Evolutionary conservation across 2,329 filamentous ascomycete species (phyloP), one percentile per base, ranked within the genome.

Genomic region (Pseudocercospora vitis): DNA sequence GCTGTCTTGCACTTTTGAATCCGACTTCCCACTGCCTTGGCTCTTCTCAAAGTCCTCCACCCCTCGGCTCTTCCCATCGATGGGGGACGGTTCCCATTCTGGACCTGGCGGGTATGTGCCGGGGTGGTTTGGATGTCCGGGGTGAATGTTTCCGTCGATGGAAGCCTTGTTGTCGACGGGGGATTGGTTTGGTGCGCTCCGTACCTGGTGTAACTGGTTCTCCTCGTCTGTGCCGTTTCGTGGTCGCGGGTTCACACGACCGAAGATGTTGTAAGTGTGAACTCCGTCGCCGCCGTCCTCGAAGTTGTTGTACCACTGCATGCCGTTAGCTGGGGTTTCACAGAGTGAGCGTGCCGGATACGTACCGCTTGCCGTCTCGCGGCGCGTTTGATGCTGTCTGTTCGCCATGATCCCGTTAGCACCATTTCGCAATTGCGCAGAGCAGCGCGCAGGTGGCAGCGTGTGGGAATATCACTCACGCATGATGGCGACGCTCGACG

Each of bases 181-280:
- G 5, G 49, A 56, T 14, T 35, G 31, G 9, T 49, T 49, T 9
- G 53, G 53, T 19, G 39, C 53, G 18, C 53, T 56, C 50, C 54
- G 44, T 33, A 57, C 50, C 21, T 62, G 58, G 8, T 52, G 59
- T 16, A 57, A 33, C 21, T 56, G 50, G 19, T 56, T 53, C 47
- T 67, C 63, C 2, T 59, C 62, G 18, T 66, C 65, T 19, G 31
- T 47, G 7, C 42, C 39, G 18, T 40, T 19, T 42, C 50, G 57
- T n/a, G 48, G 44, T 21, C 50, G 53, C 4, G 58, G 40, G 14
- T 58, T 60, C 16, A 55, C 44, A 19, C 67, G 61, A 1, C 61
- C 58, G 39, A 67, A 67, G 21, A 57, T 49, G 45, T 68, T 70
- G 53, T 63, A 68, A 3, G 60, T 61, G 28, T 56, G 46, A 9